These are phyloP conservation scores for Lachnellula subtilissima DNA, from an alignment of 2,329 filamentous ascomycete genomes.

Conservation along the genomic window DNA sequence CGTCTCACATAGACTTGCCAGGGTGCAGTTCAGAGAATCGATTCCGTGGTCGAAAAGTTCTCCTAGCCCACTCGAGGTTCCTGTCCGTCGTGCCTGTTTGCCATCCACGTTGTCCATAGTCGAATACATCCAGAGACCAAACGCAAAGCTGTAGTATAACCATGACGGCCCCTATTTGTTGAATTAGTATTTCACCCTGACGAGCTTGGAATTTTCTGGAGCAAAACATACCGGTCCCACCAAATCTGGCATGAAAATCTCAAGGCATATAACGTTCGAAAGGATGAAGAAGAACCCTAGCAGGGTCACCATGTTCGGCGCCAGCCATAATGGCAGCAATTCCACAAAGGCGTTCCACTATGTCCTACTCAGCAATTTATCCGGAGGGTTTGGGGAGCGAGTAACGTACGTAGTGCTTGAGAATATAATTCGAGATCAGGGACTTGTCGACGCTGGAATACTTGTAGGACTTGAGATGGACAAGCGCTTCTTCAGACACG, in stretches of 20 bases:
- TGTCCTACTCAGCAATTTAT: slow-evolving; percentile 21
- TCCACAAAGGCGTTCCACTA: slow-evolving; percentile 98
- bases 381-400: slow-evolving; percentile 13
- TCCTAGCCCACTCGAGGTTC: slow-evolving; percentile 88
- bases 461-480: slow-evolving; percentile 92
- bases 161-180: slow-evolving; percentile 70
- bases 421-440: slow-evolving; percentile 84
- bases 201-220: background rate
- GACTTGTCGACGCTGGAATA: slow-evolving; percentile 98
- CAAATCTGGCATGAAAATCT: slow-evolving; percentile 81
- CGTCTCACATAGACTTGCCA: slow-evolving; percentile 84
- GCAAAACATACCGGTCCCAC: slow-evolving; percentile 69
- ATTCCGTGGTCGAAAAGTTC: slow-evolving; percentile 99
- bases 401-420: slow-evolving; percentile 82
- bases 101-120: slow-evolving; percentile 99
- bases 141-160: slow-evolving; percentile 93
- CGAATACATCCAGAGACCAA: slow-evolving; percentile 97
- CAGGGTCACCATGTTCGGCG: slow-evolving; percentile 95
- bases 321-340: slow-evolving; percentile 88
- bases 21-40: slow-evolving; percentile 94
- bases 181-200: slow-evolving; percentile 13
- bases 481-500: slow-evolving; percentile 83
- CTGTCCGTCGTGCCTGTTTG: slow-evolving; percentile 91
- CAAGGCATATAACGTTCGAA: slow-evolving; percentile 68
- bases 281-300: slow-evolving; percentile 94